Conservation (phyloP, 345 rosid species). For the Eucalyptus cladocalyx region DNA sequence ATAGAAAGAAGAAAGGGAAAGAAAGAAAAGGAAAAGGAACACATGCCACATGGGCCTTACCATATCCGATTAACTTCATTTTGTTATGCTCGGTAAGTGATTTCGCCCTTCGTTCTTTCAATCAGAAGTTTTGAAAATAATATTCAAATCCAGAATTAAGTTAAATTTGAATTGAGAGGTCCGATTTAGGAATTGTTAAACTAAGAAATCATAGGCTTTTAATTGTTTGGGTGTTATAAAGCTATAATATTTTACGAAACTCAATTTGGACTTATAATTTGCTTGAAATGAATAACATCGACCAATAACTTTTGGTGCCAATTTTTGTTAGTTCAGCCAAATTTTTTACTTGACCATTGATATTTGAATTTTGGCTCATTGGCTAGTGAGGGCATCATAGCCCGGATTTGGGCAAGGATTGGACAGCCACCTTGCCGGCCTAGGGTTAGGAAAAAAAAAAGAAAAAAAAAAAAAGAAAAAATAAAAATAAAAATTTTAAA, state of each 20-base stretch:
- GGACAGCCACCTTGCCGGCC: neutral
- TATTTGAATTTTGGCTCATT: neutral
- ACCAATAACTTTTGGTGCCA: neutral
- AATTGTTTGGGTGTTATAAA: neutral
- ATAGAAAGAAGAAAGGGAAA: too few species aligned
- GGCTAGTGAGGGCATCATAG: neutral
- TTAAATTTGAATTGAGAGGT: neutral
- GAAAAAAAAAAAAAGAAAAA: too few species aligned
- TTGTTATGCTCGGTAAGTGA: neutral
- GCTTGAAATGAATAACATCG: neutral
- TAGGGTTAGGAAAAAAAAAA: too few species aligned
- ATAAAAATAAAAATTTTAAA: too few species aligned
- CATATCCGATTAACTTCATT: too few species aligned
- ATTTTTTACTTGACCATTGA: too few species aligned
- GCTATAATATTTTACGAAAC: too few species aligned
- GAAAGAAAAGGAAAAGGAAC: neutral
- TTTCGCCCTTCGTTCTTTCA: rapidly evolving
- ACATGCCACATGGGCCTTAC: neutral
- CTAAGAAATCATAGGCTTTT: too few species aligned
- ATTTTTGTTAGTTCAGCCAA: too few species aligned
- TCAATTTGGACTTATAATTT: neutral
- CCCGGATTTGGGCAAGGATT: neutral
- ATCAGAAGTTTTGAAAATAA: too few species aligned
- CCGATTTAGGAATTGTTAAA: neutral
- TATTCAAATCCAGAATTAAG: neutral